phyloP scores from a whole-genome alignment of 176 grass and related monocot species.

The Triticum urartu region DNA sequence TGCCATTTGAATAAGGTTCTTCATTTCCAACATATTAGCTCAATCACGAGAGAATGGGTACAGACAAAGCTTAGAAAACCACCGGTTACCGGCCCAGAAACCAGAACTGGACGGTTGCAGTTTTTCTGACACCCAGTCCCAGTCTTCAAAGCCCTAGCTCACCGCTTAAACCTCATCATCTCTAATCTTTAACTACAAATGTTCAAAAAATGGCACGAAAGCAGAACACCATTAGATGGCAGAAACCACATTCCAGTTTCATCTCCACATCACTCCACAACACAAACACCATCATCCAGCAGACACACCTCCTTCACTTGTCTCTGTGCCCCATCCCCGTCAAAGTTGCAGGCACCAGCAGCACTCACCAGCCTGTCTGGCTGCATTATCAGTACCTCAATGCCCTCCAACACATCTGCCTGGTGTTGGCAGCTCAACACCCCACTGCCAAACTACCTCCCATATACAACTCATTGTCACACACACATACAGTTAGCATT shows the following conservation, averaged over 20 bases:
- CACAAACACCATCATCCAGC: neutral
- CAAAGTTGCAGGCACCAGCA: neutral
- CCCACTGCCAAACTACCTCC: neutral
- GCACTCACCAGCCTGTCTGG: neutral
- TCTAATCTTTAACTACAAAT: neutral
- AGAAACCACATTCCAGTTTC: neutral
- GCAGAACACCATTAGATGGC: neutral
- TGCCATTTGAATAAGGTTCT: constrained; percentile 1
- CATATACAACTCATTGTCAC: neutral
- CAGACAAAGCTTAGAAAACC: neutral
- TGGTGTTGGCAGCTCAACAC: neutral
- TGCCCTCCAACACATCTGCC: neutral
- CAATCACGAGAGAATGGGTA: neutral
- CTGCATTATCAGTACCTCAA: neutral
- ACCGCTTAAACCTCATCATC: neutral
- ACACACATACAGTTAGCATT: neutral
- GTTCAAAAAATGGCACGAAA: neutral
- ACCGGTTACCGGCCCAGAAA: neutral
- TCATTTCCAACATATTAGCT: constrained; percentile 2
- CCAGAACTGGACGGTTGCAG: neutral
- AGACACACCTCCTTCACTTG: neutral
- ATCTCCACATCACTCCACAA: neutral
- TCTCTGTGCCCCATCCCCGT: neutral
- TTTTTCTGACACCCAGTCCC: neutral
- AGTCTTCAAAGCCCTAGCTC: neutral